These are phyloP conservation scores for Dothidotthia symphoricarpi DNA, from an alignment of 2,329 filamentous ascomycete genomes.

Conservation along the genomic window DNA sequence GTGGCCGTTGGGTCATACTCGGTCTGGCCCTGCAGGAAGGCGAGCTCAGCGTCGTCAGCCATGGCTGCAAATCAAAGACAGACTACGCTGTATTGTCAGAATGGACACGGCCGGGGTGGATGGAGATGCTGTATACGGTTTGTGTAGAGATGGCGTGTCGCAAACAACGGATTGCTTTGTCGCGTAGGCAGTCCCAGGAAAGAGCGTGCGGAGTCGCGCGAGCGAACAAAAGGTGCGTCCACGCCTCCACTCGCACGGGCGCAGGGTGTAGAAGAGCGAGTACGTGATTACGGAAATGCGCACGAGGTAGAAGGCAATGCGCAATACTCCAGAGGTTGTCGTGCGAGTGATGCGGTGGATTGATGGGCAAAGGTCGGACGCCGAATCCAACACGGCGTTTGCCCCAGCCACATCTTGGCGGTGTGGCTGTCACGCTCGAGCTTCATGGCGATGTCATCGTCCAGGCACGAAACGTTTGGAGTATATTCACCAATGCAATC, in stretches of 20 bases:
- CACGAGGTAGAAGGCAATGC: constrained; percentile 11
- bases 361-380: background rate
- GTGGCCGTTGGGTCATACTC: constrained; percentile 44
- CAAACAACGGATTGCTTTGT: constrained; percentile 24
- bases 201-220: constrained; percentile 12
- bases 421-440: too few relatives aligned
- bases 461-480: constrained; percentile 21
- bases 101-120: constrained; percentile 2
- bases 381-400: too few relatives aligned
- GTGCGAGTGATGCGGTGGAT: constrained; percentile 6
- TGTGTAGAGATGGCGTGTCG: constrained; percentile 9
- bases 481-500: too few relatives aligned
- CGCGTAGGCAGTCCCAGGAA: constrained; percentile 18
- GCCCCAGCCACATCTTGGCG: background rate
- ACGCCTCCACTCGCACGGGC: background rate
- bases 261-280: constrained; percentile 1
- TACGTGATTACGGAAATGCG: constrained; percentile 8
- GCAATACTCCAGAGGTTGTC: constrained; percentile 14
- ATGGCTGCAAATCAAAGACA: constrained; percentile 32
- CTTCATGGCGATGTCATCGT: constrained; percentile 20
- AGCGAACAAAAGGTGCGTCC: constrained; percentile 5
- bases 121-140: constrained; percentile 12
- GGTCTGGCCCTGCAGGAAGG: constrained; percentile 52
- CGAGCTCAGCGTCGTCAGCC: constrained; percentile 55
- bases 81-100: constrained; percentile 13